These are phyloP conservation scores for Skeletonema menzelii DNA, from an alignment of 108 stramenopile genomes.

Conservation along the genomic window DNA sequence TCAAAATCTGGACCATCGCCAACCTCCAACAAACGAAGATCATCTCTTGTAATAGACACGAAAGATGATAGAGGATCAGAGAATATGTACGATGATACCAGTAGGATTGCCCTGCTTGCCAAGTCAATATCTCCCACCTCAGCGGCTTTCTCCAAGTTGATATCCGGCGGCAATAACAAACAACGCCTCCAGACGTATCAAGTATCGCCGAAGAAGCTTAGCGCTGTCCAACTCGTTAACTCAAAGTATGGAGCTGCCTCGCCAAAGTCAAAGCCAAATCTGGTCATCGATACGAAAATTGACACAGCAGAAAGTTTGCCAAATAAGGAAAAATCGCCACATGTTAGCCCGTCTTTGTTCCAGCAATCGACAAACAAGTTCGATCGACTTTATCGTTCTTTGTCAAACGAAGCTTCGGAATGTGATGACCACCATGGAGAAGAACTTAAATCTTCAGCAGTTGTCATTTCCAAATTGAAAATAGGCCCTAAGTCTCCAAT, in stretches of 20 bases:
- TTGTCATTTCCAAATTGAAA: not conserved
- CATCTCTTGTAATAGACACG: not conserved
- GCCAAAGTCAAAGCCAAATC: not conserved
- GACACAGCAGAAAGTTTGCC: not conserved
- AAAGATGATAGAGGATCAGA: not conserved
- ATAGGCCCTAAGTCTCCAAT: not conserved
- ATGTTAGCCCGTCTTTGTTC: not conserved
- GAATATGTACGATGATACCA: not conserved
- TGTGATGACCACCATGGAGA: not conserved
- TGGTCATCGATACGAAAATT: not conserved
- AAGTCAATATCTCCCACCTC: not conserved
- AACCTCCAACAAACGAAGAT: not conserved
- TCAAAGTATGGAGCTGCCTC: not conserved
- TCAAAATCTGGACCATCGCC: not conserved
- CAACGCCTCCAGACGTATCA: not conserved
- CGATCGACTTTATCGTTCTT: not conserved
- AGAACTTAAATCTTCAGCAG: not conserved
- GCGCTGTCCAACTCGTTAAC: not conserved
- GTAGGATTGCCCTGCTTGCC: not conserved
- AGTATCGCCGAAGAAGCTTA: not conserved
- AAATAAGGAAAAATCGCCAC: not conserved
- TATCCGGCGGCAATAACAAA: not conserved
- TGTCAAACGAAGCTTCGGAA: not conserved
- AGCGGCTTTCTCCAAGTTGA: not conserved
- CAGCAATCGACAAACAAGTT: not conserved